Evolutionary conservation across 2,329 filamentous ascomycete genomes (phyloP), one percentile per base, ranked within the genome.

Genomic region (Beauveria sp.): DNA sequence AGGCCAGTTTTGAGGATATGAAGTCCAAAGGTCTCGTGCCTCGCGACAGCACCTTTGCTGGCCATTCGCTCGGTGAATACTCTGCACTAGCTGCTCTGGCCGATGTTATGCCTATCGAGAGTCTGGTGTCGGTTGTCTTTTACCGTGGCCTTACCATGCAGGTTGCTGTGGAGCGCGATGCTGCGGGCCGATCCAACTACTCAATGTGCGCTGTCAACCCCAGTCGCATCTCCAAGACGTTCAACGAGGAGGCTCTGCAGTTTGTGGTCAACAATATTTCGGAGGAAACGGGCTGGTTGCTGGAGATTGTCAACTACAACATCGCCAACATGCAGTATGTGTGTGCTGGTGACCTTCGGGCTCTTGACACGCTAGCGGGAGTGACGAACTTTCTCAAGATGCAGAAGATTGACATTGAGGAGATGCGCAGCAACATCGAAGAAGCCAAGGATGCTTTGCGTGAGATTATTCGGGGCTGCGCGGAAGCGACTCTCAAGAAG

Each of bases 31-130:
- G 96, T 64, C 85, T 99, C 40, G 93, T 99, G 37, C 92, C 96
- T 69, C 84, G 91, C 63, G 93, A 97, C 79, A 97, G 91, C 83
- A 96, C 90, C 67, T 99, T 99, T 73, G 94, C 94, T 16, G 94
- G 94, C 66, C 94, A 99, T 80, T 99, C 96, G 0, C 86, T 99
- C 24, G 94, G 94, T 76, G 94, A 99, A 79, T 99, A 99, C 81
- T 97, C 92, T 64, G 94, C 94, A 10, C 86, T 99, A 65, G 94
- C 94, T 64, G 94, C 94, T 14, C 83, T 99, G 63, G 94, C 96
- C 12, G 93, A 99, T 71, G 94, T 99, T 72, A 96, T 99, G 91
- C 94, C 96, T n/a, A 99, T 99, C 70, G 94, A 99, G 81, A 94
- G 89, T 68, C 82, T 99, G 74, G 94, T 99, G 2, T 97, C 94